Percentiles rank a stretch among this genome's conserved stretches.
Conservation (phyloP, 2,329 filamentous ascomycete genomes). For the Pseudocercospora eumusae region DNA sequence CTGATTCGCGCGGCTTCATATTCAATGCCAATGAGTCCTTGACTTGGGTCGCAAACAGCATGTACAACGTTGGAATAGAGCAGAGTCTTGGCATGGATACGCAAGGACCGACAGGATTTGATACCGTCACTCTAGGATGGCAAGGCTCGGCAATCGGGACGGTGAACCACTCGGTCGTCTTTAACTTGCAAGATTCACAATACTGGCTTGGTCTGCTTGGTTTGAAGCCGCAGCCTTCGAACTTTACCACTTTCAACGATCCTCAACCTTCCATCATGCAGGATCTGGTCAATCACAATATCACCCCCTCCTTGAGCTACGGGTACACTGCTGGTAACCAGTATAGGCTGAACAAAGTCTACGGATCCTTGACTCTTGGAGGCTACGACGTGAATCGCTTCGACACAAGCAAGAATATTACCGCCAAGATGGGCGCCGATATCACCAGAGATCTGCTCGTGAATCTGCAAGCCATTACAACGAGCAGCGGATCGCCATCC, state of each 20-base stretch:
- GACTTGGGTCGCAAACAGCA: constrained; percentile 62
- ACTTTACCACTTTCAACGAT: constrained; percentile 40
- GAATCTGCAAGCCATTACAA: constrained; percentile 37
- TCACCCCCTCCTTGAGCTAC: constrained; percentile 41
- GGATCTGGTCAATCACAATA: constrained; percentile 36
- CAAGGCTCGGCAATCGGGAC: constrained; percentile 37
- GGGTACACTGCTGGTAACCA: constrained; percentile 44
- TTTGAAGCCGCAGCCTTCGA: constrained; percentile 40
- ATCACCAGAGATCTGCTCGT: constrained; percentile 40
- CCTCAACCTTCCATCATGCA: constrained; percentile 42
- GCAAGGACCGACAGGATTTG: constrained; percentile 37
- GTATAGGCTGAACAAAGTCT: constrained; percentile 40
- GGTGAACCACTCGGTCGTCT: constrained; percentile 36
- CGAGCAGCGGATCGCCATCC: constrained; percentile 27
- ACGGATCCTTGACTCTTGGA: constrained; percentile 43
- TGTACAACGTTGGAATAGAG: constrained; percentile 62
- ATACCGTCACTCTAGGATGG: constrained; percentile 41
- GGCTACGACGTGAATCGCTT: constrained; percentile 45
- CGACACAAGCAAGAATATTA: constrained; percentile 38
- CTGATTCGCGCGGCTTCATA: constrained; percentile 34
- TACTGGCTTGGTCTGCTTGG: constrained; percentile 42
- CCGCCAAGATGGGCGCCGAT: constrained; percentile 37
- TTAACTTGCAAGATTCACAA: constrained; percentile 31
- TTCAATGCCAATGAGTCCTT: constrained; percentile 58
- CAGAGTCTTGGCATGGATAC: constrained; percentile 52